A percentile compares a stretch with the other conserved stretches of the same genome.
Evolutionary conservation across 129 eudicot genomes (phyloP).

Genomic region (Ambrosia artemisiifolia): DNA sequence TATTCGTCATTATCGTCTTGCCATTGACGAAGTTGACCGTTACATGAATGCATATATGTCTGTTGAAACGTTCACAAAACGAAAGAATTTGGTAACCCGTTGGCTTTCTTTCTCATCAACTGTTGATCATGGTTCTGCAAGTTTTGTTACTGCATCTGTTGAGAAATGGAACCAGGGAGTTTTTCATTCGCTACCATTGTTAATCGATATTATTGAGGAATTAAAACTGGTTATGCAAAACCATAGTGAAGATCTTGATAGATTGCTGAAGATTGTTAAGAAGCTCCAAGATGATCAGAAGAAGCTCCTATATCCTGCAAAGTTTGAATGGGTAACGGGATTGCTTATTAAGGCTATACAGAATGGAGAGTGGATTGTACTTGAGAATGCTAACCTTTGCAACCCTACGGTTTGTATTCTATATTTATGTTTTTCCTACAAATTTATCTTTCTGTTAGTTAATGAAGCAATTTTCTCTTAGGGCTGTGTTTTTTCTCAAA

Average conservation of each 20-base stretch:
- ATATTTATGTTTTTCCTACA: neutral
- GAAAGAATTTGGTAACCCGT: conserved; percentile 37
- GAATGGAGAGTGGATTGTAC: conserved; percentile 95
- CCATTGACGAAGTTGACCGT: conserved; percentile 55
- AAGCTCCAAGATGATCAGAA: conserved; percentile 50
- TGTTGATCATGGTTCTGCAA: conserved; percentile 31
- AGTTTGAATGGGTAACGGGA: conserved; percentile 97
- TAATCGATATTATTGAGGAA: conserved; percentile 53
- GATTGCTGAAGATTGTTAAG: conserved; percentile 37
- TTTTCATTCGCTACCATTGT: conserved; percentile 37
- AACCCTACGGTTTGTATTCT: conserved; percentile 83
- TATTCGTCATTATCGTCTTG: conserved; percentile 69
- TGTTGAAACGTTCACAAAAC: conserved; percentile 30
- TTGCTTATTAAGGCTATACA: conserved; percentile 76
- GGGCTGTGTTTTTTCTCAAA: no score
- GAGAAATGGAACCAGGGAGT: conserved; percentile 36
- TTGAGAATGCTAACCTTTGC: conserved; percentile 97
- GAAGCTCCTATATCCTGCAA: conserved; percentile 47
- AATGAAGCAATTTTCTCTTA: neutral
- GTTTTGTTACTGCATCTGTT: conserved; percentile 28
- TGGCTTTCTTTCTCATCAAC: conserved; percentile 68
- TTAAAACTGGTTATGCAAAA: conserved; percentile 35
- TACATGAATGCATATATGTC: conserved; percentile 71
- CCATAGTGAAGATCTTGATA: conserved; percentile 52
- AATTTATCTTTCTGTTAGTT: neutral